Evolutionary conservation across 805 yeast genomes (phyloP).

Genomic region (Spathaspora girioi): DNA sequence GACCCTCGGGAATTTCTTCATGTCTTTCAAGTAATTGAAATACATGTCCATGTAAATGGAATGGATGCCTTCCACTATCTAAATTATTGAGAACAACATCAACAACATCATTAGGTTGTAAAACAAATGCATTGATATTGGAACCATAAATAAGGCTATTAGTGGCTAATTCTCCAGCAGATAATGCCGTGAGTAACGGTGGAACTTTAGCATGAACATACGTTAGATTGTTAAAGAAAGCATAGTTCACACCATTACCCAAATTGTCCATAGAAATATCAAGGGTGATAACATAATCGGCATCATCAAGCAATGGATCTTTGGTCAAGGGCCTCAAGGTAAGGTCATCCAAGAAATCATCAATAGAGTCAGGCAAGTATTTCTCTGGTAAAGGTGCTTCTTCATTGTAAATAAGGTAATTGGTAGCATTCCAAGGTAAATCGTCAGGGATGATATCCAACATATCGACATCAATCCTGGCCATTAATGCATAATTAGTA

Average conservation of each 20-base stretch:
- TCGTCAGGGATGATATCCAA: constrained; percentile 62
- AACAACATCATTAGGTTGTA: constrained; percentile 59
- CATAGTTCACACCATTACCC: constrained; percentile 73
- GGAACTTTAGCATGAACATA: constrained; percentile 70
- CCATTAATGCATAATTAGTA: constrained; percentile 59
- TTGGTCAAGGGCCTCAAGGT: constrained; percentile 61
- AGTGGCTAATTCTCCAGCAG: constrained; percentile 55
- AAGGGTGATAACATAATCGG: constrained; percentile 59
- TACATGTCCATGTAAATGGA: constrained; percentile 74
- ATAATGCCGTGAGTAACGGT: constrained; percentile 58
- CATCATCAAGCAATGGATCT: constrained; percentile 46
- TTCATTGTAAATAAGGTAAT: constrained; percentile 50
- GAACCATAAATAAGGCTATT: constrained; percentile 69
- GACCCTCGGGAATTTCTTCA: constrained; percentile 49
- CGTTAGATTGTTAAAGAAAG: constrained; percentile 67
- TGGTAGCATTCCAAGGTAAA: constrained; percentile 49
- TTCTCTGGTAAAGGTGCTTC: constrained; percentile 16
- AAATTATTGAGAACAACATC: constrained; percentile 76
- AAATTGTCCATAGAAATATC: constrained; percentile 63
- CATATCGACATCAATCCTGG: constrained; percentile 61
- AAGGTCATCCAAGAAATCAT: constrained; percentile 67
- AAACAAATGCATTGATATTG: constrained; percentile 59
- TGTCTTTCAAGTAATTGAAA: constrained; percentile 62
- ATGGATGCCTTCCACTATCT: constrained; percentile 78
- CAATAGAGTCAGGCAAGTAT: constrained; percentile 26